phyloP scores from a whole-genome alignment of 768 basidiomycete genomes.

The Lactifluus subvellereus region DNA sequence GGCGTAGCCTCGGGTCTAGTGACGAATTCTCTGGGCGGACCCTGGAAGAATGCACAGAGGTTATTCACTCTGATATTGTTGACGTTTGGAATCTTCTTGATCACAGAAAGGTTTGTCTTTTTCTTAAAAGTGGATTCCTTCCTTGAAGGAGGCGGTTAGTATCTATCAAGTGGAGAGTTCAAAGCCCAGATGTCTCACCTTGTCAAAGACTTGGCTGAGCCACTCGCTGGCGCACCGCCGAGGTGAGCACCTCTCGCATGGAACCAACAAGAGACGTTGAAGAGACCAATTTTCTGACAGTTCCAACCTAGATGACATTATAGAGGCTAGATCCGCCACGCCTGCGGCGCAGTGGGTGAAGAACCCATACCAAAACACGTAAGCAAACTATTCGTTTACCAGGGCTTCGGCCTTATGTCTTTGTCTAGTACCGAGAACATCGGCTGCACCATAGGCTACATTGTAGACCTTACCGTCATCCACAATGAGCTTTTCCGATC shows the following conservation, averaged over 20 bases:
- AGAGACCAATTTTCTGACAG: not conserved
- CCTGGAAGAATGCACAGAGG: no score
- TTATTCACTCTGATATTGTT: no score
- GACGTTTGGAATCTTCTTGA: no score
- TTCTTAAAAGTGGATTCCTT: no score
- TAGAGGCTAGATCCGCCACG: no score
- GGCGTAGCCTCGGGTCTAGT: no score
- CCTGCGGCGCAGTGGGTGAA: no score
- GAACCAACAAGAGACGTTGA: not conserved
- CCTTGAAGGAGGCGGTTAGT: no score
- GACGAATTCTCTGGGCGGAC: no score
- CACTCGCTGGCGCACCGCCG: not conserved
- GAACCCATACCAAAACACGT: no score
- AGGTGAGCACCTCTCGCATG: not conserved
- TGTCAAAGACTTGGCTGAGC: slow-evolving; percentile 2
- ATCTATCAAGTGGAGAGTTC: not conserved
- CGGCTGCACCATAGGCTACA: slow-evolving; percentile 9
- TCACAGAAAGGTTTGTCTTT: no score
- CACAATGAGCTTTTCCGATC: not conserved
- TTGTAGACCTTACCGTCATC: slow-evolving; percentile 8
- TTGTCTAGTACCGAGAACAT: not conserved
- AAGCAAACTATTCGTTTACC: not conserved
- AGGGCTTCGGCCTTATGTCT: not conserved
- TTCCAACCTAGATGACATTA: not conserved
- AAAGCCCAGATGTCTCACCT: slow-evolving; percentile 3